Percentiles rank a stretch among this genome's conserved stretches.
Conservation (phyloP, 306 rosid genomes). For the Corylus heterophylla region DNA sequence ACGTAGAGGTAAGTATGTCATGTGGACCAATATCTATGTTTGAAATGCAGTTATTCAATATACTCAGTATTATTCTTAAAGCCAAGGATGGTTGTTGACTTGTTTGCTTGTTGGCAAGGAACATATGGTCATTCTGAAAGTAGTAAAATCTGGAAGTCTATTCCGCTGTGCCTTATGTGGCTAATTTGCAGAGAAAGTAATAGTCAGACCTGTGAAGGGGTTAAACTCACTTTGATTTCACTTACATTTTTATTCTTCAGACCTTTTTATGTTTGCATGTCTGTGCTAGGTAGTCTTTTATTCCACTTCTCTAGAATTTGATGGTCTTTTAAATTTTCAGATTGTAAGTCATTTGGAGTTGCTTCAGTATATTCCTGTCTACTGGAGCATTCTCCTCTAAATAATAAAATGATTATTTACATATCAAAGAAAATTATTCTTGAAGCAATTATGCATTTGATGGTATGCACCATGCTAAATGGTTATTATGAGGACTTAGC, state of each 20-base stretch:
- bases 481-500: neutral
- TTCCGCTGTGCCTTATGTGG: neutral
- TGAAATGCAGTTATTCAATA: neutral
- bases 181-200: neutral
- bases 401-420: neutral
- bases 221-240: neutral
- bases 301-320: neutral
- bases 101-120: neutral
- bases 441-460: neutral
- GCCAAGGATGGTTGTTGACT: neutral
- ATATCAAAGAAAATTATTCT: neutral
- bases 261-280: too few relatives aligned
- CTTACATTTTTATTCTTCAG: too few relatives aligned
- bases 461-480: neutral
- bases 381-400: neutral
- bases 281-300: too few relatives aligned
- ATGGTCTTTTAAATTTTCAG: neutral
- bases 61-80: neutral
- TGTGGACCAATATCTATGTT: neutral
- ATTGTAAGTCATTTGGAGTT: too few relatives aligned
- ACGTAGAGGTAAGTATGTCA: neutral
- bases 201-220: neutral
- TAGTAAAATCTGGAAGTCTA: neutral
- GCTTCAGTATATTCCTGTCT: neutral
- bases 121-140: neutral